Conservation (phyloP, 2,329 filamentous ascomycete species). For the Gaeumannomyces sp. region DNA sequence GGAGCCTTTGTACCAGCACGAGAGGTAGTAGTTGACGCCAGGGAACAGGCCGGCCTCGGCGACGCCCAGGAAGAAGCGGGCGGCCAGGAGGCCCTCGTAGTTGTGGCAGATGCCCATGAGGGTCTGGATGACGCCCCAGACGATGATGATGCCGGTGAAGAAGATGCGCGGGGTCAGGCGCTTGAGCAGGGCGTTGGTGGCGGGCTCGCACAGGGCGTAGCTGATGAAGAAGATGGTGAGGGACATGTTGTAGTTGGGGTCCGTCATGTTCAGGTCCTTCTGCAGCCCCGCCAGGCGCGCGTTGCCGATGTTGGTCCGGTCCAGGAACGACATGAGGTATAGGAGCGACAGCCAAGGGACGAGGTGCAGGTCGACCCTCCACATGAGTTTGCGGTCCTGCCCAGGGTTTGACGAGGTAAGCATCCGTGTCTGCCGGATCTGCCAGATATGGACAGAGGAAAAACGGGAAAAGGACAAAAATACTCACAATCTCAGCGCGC, state of each 20-base stretch:
- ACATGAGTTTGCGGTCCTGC: constrained; percentile 10
- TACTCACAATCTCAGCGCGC: constrained; percentile 8
- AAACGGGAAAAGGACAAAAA: no score
- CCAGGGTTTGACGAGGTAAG: no score
- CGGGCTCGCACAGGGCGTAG: constrained; percentile 29
- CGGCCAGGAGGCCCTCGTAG: constrained; percentile 31
- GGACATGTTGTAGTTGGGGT: constrained; percentile 15
- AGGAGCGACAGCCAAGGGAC: constrained; percentile 15
- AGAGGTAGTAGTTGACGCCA: constrained; percentile 71
- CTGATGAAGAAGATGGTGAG: constrained; percentile 17
- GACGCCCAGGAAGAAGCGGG: constrained; percentile 38
- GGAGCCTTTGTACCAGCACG: constrained; percentile 74
- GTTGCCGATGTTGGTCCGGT: constrained; percentile 17
- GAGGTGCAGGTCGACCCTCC: constrained; percentile 13
- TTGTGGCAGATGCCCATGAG: constrained; percentile 38
- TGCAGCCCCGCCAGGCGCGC: constrained; percentile 14
- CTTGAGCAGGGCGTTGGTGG: constrained; percentile 35
- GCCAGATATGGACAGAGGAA: no score
- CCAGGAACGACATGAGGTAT: constrained; percentile 13
- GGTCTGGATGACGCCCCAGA: constrained; percentile 41
- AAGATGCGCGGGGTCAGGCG: constrained; percentile 31
- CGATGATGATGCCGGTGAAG: constrained; percentile 32
- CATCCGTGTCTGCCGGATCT: no score
- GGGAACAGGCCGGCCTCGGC: constrained; percentile 42
- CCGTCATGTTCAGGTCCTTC: constrained; percentile 12